These are phyloP conservation scores for Globisporangium takayamanum DNA, from an alignment of 352 stramenopile genomes.

Conservation along the genomic window DNA sequence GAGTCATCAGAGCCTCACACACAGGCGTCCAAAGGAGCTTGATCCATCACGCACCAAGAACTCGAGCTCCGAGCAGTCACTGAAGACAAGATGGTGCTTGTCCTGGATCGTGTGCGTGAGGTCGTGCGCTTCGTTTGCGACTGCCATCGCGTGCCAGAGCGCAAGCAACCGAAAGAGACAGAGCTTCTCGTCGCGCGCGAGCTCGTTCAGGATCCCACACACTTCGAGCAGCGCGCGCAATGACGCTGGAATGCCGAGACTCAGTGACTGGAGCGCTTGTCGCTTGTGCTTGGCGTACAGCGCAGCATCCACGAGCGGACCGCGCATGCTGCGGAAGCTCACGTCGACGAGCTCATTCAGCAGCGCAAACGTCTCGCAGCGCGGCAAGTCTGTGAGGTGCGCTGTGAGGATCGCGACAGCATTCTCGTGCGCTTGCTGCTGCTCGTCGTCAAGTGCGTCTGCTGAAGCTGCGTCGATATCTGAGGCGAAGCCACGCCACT, in stretches of 20 bases:
- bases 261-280: constrained; percentile 23
- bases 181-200: constrained; percentile 40
- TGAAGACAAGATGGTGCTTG: constrained; percentile 51
- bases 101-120: constrained; percentile 42
- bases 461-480: constrained; percentile 2
- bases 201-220: constrained; percentile 31
- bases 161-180: constrained; percentile 49
- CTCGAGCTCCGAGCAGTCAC: constrained; percentile 49
- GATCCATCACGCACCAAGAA: constrained; percentile 37
- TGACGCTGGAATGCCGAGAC: constrained; percentile 9
- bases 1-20: not conserved
- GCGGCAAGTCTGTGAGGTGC: constrained; percentile 9
- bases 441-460: not conserved
- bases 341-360: constrained; percentile 60
- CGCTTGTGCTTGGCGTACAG: constrained; percentile 42
- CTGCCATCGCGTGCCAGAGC: constrained; percentile 45
- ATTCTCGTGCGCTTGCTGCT: constrained; percentile 10
- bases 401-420: constrained; percentile 14
- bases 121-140: constrained; percentile 27
- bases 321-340: constrained; percentile 62
- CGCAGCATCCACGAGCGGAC: constrained; percentile 32
- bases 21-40: not conserved
- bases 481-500: constrained; percentile 54
- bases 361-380: constrained; percentile 29
- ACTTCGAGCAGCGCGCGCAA: constrained; percentile 41